Conservation (phyloP, 352 stramenopile species). For the Globisporangium cystogenes region DNA sequence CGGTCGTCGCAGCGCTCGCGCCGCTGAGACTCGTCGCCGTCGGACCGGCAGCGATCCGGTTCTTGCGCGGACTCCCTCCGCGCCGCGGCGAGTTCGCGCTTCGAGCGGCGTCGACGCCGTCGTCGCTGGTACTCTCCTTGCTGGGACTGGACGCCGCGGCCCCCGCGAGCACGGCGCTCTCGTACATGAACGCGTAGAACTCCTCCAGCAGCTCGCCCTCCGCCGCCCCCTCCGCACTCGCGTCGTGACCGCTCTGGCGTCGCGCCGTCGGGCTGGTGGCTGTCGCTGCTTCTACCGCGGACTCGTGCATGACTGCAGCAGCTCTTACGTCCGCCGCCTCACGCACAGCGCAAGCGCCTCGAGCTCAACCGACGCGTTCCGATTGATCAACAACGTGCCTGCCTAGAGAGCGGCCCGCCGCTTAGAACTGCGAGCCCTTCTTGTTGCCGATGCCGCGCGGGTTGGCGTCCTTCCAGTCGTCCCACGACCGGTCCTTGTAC, state of each 20-base stretch:
- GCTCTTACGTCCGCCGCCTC: too few relatives aligned
- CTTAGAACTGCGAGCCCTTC: constrained; percentile 91
- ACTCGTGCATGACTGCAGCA: not conserved
- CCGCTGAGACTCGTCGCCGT: constrained; percentile 7
- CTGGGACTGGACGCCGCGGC: constrained; percentile 17
- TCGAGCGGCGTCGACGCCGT: constrained; percentile 3
- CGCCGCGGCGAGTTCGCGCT: constrained; percentile 16
- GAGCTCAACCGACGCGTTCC: not conserved
- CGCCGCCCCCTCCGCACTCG: constrained; percentile 11
- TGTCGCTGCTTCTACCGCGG: not conserved
- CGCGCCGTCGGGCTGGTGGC: not conserved
- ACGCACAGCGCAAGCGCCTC: too few relatives aligned
- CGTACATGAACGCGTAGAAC: constrained; percentile 65
- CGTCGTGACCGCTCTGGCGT: constrained; percentile 2
- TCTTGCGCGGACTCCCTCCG: constrained; percentile 17
- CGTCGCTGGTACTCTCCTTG: constrained; percentile 16
- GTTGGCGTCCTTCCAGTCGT: constrained; percentile 97
- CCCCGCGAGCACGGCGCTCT: constrained; percentile 32
- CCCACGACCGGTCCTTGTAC: constrained; percentile 93
- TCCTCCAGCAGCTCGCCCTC: constrained; percentile 33
- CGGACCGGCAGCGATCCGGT: constrained; percentile 6
- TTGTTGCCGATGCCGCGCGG: constrained; percentile 96
- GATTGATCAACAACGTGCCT: too few relatives aligned
- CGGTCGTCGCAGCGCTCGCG: constrained; percentile 5
- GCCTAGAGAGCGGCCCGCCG: too few relatives aligned